Percentiles rank a stretch among this genome's conserved stretches.
phyloP scores from a whole-genome alignment of 306 rosid genomes.

The Arachis stenosperma region DNA sequence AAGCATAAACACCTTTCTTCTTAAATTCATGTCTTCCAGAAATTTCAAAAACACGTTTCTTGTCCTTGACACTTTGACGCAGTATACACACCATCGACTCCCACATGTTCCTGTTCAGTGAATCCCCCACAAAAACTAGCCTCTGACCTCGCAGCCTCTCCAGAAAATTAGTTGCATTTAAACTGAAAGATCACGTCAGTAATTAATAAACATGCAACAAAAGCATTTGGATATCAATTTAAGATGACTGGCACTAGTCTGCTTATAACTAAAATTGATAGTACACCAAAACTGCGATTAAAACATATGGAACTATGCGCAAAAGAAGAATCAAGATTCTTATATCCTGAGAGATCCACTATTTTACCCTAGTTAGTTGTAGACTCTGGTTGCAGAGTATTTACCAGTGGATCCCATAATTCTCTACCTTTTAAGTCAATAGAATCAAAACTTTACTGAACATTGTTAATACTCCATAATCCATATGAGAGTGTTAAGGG shows the following conservation, averaged over 20 bases:
- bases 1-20: slow-evolving; percentile 80
- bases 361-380: not conserved
- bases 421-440: not conserved
- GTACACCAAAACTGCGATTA: slow-evolving; percentile 15
- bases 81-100: slow-evolving; percentile 88
- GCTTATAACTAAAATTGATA: slow-evolving; percentile 3
- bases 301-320: slow-evolving; percentile 22
- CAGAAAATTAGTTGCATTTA: slow-evolving; percentile 91
- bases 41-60: slow-evolving; percentile 72
- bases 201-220: slow-evolving; percentile 33
- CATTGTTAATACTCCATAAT: slow-evolving; percentile 1
- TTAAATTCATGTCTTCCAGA: slow-evolving; percentile 82
- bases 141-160: slow-evolving; percentile 74
- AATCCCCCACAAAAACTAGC: slow-evolving; percentile 92
- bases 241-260: not conserved
- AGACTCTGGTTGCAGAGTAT: not conserved
- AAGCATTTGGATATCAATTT: slow-evolving; percentile 2
- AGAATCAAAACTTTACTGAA: not conserved
- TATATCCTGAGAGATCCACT: not conserved
- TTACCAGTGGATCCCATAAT: slow-evolving; percentile 25
- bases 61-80: slow-evolving; percentile 61
- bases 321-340: not conserved
- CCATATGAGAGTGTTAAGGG: slow-evolving; percentile 16
- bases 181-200: slow-evolving; percentile 51
- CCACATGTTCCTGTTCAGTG: slow-evolving; percentile 97